A percentile compares a stretch with the other conserved stretches of the same genome.
Evolutionary conservation across 2,329 filamentous ascomycete genomes (phyloP).

Genomic region (Fusarium guadeloupense): DNA sequence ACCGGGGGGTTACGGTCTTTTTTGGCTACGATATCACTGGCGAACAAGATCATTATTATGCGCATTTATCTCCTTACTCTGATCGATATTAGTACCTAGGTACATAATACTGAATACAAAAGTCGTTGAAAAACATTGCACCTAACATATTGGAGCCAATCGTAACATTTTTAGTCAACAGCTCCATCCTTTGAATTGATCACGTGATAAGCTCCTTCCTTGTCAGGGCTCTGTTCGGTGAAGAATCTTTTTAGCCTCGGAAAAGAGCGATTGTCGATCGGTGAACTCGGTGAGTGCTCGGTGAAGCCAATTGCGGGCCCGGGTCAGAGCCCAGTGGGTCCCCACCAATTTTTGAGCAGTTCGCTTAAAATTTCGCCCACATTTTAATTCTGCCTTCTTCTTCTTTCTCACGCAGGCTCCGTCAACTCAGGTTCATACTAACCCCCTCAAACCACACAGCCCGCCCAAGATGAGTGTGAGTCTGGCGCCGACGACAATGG

Average conservation of each 20-base stretch:
- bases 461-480: conserved; percentile 55
- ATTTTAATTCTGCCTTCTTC: conserved; percentile 47
- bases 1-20: conserved; percentile 37
- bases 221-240: conserved; percentile 23
- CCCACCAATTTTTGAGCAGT: conserved; percentile 37
- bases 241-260: background rate
- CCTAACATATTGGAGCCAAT: background rate
- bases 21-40: conserved; percentile 45
- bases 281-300: conserved; percentile 11
- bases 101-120: background rate
- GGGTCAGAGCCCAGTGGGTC: conserved; percentile 28
- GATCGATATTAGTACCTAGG: conserved; percentile 10
- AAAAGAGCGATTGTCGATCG: background rate
- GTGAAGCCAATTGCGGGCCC: conserved; percentile 14
- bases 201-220: conserved; percentile 1
- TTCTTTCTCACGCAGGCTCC: conserved; percentile 48
- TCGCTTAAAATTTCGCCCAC: conserved; percentile 55
- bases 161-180: background rate
- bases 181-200: background rate
- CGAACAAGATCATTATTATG: conserved; percentile 42
- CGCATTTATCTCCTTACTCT: conserved; percentile 36
- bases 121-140: background rate
- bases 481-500: conserved; percentile 40
- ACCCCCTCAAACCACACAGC: conserved; percentile 51
- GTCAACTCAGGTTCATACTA: conserved; percentile 49